These are phyloP conservation scores for Salix udensis DNA, from an alignment of 345 rosid genomes.

Conservation along the genomic window DNA sequence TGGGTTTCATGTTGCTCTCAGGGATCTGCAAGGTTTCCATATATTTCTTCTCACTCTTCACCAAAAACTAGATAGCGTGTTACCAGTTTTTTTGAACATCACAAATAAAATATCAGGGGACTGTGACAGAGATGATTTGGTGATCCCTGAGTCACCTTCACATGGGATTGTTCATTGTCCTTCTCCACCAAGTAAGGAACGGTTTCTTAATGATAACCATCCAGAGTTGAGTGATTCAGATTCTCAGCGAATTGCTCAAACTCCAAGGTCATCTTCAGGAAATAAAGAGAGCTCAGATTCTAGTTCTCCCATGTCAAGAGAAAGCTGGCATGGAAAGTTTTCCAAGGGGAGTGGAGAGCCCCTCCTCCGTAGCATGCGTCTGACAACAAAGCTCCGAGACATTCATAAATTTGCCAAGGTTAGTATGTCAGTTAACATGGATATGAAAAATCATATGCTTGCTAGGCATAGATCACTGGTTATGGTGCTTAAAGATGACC, in stretches of 20 bases:
- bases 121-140: constrained; percentile 67
- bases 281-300: constrained; percentile 63
- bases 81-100: constrained; percentile 68
- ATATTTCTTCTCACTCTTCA: constrained; percentile 89
- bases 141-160: constrained; percentile 59
- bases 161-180: constrained; percentile 41
- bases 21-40: constrained; percentile 90
- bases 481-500: neutral
- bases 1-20: constrained; percentile 86
- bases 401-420: constrained; percentile 97
- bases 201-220: constrained; percentile 42
- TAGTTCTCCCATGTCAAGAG: constrained; percentile 66
- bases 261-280: constrained; percentile 52
- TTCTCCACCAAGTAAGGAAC: constrained; percentile 59
- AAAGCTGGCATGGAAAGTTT: constrained; percentile 68
- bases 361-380: constrained; percentile 63
- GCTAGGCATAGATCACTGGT: neutral
- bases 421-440: constrained; percentile 4
- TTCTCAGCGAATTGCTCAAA: constrained; percentile 39
- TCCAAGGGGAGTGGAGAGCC: constrained; percentile 62
- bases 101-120: constrained; percentile 58
- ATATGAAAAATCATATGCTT: neutral
- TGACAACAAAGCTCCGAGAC: constrained; percentile 90
- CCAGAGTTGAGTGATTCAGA: constrained; percentile 65
- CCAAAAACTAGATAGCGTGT: constrained; percentile 71